phyloP scores from a whole-genome alignment of 306 rosid species.

The Prunus kanzakura region DNA sequence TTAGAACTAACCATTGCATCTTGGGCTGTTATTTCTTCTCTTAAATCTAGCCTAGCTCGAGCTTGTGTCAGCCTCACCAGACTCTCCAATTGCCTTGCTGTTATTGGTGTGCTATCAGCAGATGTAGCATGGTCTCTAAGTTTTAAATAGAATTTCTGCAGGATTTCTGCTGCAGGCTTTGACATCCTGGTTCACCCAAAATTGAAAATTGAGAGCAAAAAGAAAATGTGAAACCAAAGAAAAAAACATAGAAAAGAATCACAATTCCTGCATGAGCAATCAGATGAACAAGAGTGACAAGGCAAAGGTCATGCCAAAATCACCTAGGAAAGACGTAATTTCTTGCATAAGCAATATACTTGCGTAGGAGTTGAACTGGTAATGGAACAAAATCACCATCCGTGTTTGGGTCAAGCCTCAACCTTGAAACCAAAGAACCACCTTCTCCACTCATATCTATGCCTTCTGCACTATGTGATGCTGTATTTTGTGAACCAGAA shows the following conservation, averaged over 20 bases:
- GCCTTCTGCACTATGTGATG: slow-evolving; percentile 44
- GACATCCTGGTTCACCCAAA: slow-evolving; percentile 61
- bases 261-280: slow-evolving; percentile 21
- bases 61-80: slow-evolving; percentile 94
- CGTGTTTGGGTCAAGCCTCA: slow-evolving; percentile 64
- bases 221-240: not conserved
- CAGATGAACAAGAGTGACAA: slow-evolving; percentile 18
- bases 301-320: slow-evolving; percentile 24
- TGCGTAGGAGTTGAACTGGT: slow-evolving; percentile 87
- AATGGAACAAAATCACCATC: slow-evolving; percentile 75
- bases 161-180: slow-evolving; percentile 80
- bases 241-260: not conserved
- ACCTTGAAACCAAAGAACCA: slow-evolving; percentile 64
- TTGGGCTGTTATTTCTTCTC: slow-evolving; percentile 78
- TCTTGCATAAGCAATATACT: slow-evolving; percentile 90
- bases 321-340: slow-evolving; percentile 83
- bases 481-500: slow-evolving; percentile 44
- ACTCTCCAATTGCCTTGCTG: slow-evolving; percentile 96
- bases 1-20: slow-evolving; percentile 74
- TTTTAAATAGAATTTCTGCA: slow-evolving; percentile 77
- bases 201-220: slow-evolving; percentile 12
- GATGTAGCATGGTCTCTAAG: slow-evolving; percentile 75
- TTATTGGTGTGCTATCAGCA: slow-evolving; percentile 89
- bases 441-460: slow-evolving; percentile 39
- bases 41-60: slow-evolving; percentile 85